Evolutionary conservation across 2,329 filamentous ascomycete species (phyloP).

Genomic region (Aspergillus awamori): DNA sequence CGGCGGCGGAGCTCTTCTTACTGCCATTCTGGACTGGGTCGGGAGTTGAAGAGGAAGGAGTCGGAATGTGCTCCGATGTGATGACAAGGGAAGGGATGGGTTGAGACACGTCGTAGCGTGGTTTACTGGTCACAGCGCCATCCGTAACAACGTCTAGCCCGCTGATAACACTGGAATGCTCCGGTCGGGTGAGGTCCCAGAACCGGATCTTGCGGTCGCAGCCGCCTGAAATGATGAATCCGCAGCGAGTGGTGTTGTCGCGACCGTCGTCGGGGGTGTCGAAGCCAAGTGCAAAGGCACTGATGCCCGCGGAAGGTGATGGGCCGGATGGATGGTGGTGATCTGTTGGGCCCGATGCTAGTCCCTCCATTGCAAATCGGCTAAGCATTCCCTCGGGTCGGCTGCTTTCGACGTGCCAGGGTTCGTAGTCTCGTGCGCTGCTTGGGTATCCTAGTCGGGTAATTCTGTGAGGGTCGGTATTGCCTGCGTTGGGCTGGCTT

Average conservation of each 20-base stretch:
- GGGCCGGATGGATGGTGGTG: constrained; percentile 31
- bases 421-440: constrained; percentile 66
- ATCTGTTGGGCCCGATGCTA: constrained; percentile 60
- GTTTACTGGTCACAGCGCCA: constrained; percentile 50
- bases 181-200: constrained; percentile 82
- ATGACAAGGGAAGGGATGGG: constrained; percentile 66
- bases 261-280: constrained; percentile 68
- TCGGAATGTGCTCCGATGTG: constrained; percentile 65
- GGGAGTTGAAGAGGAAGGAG: constrained; percentile 23
- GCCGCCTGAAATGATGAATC: constrained; percentile 84
- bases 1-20: too few species aligned
- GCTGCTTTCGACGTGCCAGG: constrained; percentile 90
- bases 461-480: constrained; percentile 50
- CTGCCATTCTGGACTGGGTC: too few species aligned
- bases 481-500: constrained; percentile 45
- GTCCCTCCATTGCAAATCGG: constrained; percentile 67
- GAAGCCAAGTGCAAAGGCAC: constrained; percentile 72
- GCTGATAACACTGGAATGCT: constrained; percentile 78
- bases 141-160: constrained; percentile 71
- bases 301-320: constrained; percentile 53
- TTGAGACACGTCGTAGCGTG: constrained; percentile 70
- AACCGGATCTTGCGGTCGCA: constrained; percentile 90
- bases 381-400: constrained; percentile 82
- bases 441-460: constrained; percentile 26
- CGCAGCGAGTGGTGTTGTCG: constrained; percentile 62